A percentile compares a stretch with the other conserved stretches of the same genome.
Evolutionary conservation across 129 eudicot species (phyloP).

Genomic region (sunflower (Helianthus annuus)): HanXRQr2.0-SUNRISE NC_035434.2:134497449-134497948

Average conservation of each 20-base stretch:
- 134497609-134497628: constrained; percentile 38
- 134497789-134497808: constrained; percentile 11
- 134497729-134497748: constrained; percentile 39
- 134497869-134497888: constrained; percentile 48
- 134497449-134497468: no score
- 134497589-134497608: constrained; percentile 53
- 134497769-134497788: constrained; percentile 57
- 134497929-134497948: constrained; percentile 39
- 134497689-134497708: constrained; percentile 62
- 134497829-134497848: constrained; percentile 59
- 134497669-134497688: constrained; percentile 65
- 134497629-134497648: constrained; percentile 56
- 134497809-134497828: constrained; percentile 23
- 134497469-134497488: no score
- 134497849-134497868: constrained; percentile 64
- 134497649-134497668: constrained; percentile 52
- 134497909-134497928: constrained; percentile 52
- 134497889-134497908: constrained; percentile 35
- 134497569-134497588: constrained; percentile 59
- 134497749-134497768: constrained; percentile 42
- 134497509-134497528: neutral
- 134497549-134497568: constrained; percentile 53
- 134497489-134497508: neutral
- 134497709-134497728: constrained; percentile 37
- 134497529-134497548: constrained; percentile 37